A percentile compares a stretch with the other conserved stretches of the same genome.
These are phyloP conservation scores for Saccharomycopsis capsularis DNA, from an alignment of 805 yeast genomes.

Conservation along the genomic window DNA sequence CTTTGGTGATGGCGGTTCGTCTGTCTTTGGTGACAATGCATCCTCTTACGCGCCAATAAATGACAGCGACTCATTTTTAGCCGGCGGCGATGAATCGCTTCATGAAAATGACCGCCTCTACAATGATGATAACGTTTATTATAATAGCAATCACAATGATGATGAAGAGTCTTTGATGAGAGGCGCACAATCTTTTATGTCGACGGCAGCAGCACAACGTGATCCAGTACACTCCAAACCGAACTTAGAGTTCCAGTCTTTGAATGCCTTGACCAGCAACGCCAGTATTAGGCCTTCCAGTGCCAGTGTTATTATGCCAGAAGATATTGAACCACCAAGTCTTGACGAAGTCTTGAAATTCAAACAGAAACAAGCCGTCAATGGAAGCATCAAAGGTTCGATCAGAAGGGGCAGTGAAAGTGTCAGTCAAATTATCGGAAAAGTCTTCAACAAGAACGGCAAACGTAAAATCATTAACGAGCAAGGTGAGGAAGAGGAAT, in stretches of 20 bases:
- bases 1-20: conserved; percentile 58
- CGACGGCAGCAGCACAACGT: conserved; percentile 18
- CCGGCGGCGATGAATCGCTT: conserved; percentile 5
- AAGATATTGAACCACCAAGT: conserved; percentile 33
- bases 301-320: conserved; percentile 16
- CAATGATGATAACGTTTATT: conserved; percentile 1
- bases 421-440: conserved; percentile 32
- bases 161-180: conserved; percentile 17
- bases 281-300: conserved; percentile 4
- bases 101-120: conserved; percentile 14
- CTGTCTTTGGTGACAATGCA: conserved; percentile 29
- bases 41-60: conserved; percentile 24
- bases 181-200: conserved; percentile 13
- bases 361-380: conserved; percentile 28
- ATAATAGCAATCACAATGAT: background rate
- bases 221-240: conserved; percentile 14
- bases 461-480: conserved; percentile 4
- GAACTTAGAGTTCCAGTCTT: conserved; percentile 9
- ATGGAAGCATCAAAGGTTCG: conserved; percentile 31
- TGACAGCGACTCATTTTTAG: conserved; percentile 24
- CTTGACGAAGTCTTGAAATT: conserved; percentile 32
- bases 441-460: conserved; percentile 24
- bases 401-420: conserved; percentile 39
- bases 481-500: conserved; percentile 11
- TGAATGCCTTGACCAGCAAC: conserved; percentile 3